Evolutionary conservation across 1,284 basidiomycete species (phyloP).

Genomic region (Trichosporon sp.): DNA sequence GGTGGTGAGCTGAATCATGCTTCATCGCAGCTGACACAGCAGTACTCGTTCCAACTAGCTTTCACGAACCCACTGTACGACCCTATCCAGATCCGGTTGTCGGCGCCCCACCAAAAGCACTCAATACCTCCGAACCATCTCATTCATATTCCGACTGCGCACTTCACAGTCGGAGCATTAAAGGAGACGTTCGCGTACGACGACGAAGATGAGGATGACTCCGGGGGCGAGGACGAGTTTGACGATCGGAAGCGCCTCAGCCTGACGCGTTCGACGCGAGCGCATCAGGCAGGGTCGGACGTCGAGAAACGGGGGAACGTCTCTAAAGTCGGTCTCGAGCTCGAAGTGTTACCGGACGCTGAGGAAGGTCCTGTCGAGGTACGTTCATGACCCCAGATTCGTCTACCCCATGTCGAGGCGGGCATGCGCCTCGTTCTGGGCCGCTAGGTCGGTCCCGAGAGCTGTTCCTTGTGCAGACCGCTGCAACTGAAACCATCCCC

Average conservation of each 20-base stretch:
- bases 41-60: conserved; percentile 81
- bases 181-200: conserved; percentile 96
- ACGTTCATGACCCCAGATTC: neutral
- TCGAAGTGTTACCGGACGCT: conserved; percentile 37
- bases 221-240: conserved; percentile 58
- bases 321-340: conserved; percentile 67
- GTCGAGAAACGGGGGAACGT: conserved; percentile 70
- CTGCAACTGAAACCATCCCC: neutral
- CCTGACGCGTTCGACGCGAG: conserved; percentile 53
- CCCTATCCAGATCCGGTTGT: conserved; percentile 81
- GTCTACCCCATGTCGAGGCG: neutral
- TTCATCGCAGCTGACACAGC: conserved; percentile 15
- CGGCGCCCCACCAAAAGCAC: conserved; percentile 63
- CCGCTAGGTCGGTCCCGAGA: neutral
- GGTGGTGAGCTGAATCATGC: conserved; percentile 33
- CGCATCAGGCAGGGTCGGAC: conserved; percentile 44
- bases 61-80: conserved; percentile 93
- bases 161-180: conserved; percentile 80
- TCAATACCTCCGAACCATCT: conserved; percentile 36
- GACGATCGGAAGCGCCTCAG: conserved; percentile 41
- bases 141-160: conserved; percentile 69
- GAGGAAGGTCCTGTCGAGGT: conserved; percentile 33
- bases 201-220: conserved; percentile 76
- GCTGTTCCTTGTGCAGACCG: conserved; percentile 17
- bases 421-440: too few species aligned